phyloP scores from a whole-genome alignment of 371 early-diverging fungal genomes.

The Haplosporangium sp. region DNA sequence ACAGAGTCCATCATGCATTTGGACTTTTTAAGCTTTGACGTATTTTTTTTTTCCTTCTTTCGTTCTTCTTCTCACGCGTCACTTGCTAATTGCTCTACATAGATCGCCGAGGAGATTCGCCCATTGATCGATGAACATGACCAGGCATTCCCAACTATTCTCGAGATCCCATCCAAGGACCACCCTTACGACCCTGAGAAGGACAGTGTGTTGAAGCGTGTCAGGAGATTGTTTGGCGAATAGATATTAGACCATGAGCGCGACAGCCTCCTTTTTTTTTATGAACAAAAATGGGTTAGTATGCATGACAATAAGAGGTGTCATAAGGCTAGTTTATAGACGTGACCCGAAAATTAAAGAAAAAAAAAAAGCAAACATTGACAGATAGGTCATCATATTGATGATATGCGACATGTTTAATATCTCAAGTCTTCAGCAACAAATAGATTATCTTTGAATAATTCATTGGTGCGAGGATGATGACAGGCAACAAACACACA shows the following conservation, averaged over 20 bases:
- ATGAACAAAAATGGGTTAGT: background rate
- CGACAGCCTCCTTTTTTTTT: background rate
- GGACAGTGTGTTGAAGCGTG: slow-evolving; percentile 97
- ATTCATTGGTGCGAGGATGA: background rate
- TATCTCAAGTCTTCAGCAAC: too few relatives aligned
- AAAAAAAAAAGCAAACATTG: slow-evolving; percentile 2
- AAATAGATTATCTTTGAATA: too few relatives aligned
- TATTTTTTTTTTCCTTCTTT: too few relatives aligned
- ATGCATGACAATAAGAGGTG: slow-evolving; percentile 1
- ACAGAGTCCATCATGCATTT: too few relatives aligned
- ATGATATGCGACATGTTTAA: too few relatives aligned
- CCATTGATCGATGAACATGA: slow-evolving; percentile 90
- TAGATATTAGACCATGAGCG: slow-evolving; percentile 15
- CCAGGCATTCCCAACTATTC: slow-evolving; percentile 94
- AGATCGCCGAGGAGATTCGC: slow-evolving; percentile 96
- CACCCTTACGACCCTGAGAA: slow-evolving; percentile 94
- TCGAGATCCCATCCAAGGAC: slow-evolving; percentile 99
- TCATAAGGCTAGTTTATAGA: background rate
- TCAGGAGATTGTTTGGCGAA: slow-evolving; percentile 86
- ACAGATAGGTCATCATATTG: background rate
- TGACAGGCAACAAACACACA: background rate
- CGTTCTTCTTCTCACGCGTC: background rate
- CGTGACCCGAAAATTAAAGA: background rate
- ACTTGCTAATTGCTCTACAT: slow-evolving; percentile 15
- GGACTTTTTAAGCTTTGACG: too few relatives aligned